Evolutionary conservation across 495 filamentous ascomycete species (phyloP).

Genomic region (Cercophora scortea): DNA sequence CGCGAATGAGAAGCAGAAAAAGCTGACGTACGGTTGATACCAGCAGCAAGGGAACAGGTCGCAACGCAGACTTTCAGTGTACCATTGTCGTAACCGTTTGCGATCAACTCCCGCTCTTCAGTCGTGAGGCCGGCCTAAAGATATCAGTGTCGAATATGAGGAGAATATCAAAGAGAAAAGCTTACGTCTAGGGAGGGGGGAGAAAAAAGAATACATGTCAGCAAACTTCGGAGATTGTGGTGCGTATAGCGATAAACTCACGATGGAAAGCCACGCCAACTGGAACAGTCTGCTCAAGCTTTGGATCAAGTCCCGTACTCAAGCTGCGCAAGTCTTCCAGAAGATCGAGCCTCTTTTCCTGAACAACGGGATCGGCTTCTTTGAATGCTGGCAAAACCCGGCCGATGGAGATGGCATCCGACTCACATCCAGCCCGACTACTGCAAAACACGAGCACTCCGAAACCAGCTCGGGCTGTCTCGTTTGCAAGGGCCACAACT

Average conservation of each 20-base stretch:
- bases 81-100: slow-evolving; percentile 64
- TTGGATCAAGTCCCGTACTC: slow-evolving; percentile 58
- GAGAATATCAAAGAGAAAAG: no score
- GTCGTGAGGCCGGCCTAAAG: slow-evolving; percentile 58
- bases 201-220: no score
- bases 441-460: slow-evolving; percentile 72
- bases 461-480: slow-evolving; percentile 58
- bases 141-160: no score
- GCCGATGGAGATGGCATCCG: slow-evolving; percentile 55
- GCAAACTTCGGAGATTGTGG: no score
- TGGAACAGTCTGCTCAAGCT: slow-evolving; percentile 54
- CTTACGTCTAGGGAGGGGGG: no score
- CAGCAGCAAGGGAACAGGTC: slow-evolving; percentile 78
- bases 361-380: slow-evolving; percentile 36
- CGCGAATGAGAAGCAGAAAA: no score
- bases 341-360: slow-evolving; percentile 57
- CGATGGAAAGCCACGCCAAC: slow-evolving; percentile 73
- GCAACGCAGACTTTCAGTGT: slow-evolving; percentile 67
- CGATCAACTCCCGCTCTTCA: slow-evolving; percentile 72
- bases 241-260: slow-evolving; percentile 6
- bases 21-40: slow-evolving; percentile 50
- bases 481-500: slow-evolving; percentile 59
- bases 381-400: slow-evolving; percentile 47
- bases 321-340: slow-evolving; percentile 62
- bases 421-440: slow-evolving; percentile 57